Evolutionary conservation across 805 yeast species (phyloP), one percentile per base, ranked within the genome.

Genomic region (Ogataea kodamae): DNA sequence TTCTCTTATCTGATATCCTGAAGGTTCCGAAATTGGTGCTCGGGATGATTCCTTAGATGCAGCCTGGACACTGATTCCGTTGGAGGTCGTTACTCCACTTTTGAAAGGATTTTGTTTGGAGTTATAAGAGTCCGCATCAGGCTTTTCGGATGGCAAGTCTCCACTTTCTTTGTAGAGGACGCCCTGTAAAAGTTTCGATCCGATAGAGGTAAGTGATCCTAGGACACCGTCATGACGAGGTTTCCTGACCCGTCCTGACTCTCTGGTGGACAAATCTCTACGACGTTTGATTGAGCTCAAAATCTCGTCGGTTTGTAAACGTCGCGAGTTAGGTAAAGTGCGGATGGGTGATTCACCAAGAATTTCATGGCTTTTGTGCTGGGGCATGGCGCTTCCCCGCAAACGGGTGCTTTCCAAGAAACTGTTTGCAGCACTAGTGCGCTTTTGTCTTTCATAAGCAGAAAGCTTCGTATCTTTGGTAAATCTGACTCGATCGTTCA

Each of bases 331-430:
- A 1, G 37, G 28, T 18, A 54, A 43, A 9, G 26, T 28, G 14
- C 47, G 39, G 6, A 56, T 55, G 1, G 61, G 61, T 3, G 49
- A 44, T 27, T 55, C 61, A 2, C 55, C 55, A 6, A 55, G 23
- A 9, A 55, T 30, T 21, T 55, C 57, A 31, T 52, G 46, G 1
- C 52, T 40, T 27, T 45, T 50, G 33, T 22, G 37, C 19, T 18
- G 25, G 18, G 11, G 24, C 10, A 16, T 22, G 14, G 27, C 24
- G 14, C 20, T 34, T 9, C 9, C 7, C 21, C 21, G 7, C 9
- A 9, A 7, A 18, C 9, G 9, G 21, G 9, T 18, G 25, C 18
- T 10, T 13, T 28, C 33, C 14, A 41, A 28, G 25, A 42, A 46
- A 20, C 38, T 32, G 13, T 33, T 37, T 1, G 46, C 52, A 7